These are phyloP conservation scores for Bromus sterilis DNA, from an alignment of 176 grass and related monocot species.

Conservation along the genomic window DNA sequence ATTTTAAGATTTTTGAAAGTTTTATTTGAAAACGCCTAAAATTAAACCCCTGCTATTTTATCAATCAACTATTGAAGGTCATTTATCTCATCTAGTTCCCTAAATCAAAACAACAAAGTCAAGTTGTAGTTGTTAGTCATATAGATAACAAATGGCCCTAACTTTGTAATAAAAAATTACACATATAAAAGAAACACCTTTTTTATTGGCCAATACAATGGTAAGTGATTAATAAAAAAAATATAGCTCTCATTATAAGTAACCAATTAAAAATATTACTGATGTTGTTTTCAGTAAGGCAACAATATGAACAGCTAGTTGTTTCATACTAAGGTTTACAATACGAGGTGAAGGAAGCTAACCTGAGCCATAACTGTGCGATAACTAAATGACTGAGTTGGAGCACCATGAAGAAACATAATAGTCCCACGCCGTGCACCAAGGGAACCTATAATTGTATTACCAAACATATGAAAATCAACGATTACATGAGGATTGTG, in stretches of 20 bases:
- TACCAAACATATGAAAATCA: not conserved
- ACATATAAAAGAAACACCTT: not conserved
- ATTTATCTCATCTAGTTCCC: not conserved
- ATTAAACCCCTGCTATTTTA: not conserved
- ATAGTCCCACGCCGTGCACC: slow-evolving; percentile 58
- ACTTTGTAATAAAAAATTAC: not conserved
- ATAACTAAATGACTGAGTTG: slow-evolving; percentile 92
- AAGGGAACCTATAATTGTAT: slow-evolving; percentile 45
- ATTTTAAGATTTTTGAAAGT: not conserved
- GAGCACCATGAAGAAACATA: slow-evolving; percentile 90
- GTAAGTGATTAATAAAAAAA: not conserved
- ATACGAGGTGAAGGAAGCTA: slow-evolving; percentile 11
- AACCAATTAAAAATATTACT: not conserved
- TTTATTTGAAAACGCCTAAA: not conserved
- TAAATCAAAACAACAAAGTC: not conserved
- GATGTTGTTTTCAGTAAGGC: not conserved
- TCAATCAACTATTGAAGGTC: not conserved
- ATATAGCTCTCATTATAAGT: not conserved
- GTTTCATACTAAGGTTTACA: not conserved
- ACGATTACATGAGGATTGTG: not conserved
- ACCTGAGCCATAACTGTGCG: slow-evolving; percentile 86
- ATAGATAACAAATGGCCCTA: not conserved
- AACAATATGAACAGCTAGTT: not conserved
- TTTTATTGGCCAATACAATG: not conserved
- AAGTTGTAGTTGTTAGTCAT: not conserved